phyloP scores from a whole-genome alignment of 75 land plant species.

The Selaginella tamariscina region DNA sequence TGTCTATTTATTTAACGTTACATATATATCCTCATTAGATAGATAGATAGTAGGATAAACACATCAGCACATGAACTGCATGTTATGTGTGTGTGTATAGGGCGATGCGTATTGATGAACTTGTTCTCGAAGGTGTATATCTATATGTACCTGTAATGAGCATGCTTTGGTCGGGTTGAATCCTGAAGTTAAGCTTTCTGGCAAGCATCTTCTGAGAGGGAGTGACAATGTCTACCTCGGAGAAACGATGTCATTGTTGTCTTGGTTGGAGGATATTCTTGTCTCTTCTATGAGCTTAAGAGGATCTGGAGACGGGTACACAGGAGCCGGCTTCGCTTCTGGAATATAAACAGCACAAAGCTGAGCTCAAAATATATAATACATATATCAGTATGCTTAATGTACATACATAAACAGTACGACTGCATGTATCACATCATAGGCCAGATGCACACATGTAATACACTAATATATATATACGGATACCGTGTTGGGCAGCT shows the following conservation, averaged over 20 bases:
- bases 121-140: no score
- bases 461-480: no score
- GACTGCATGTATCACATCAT: no score
- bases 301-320: conserved; percentile 12
- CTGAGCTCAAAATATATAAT: neutral
- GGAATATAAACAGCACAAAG: neutral
- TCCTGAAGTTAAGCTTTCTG: conserved; percentile 49
- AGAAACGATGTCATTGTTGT: conserved; percentile 49
- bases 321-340: conserved; percentile 10
- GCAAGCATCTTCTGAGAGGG: conserved; percentile 85
- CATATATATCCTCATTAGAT: no score
- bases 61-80: no score
- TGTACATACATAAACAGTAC: no score
- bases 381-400: no score
- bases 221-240: conserved; percentile 74
- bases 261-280: conserved; percentile 14
- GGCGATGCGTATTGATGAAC: no score
- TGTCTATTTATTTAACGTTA: no score
- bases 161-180: conserved; percentile 57
- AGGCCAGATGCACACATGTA: no score
- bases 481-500: conserved; percentile 62
- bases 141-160: conserved; percentile 96
- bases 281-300: conserved; percentile 19
- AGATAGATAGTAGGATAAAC: no score
- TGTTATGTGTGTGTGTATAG: no score